Percentiles rank a stretch among this genome's conserved stretches.
phyloP scores from a whole-genome alignment of 1,284 basidiomycete genomes.

The Flammula alnicola region DNA sequence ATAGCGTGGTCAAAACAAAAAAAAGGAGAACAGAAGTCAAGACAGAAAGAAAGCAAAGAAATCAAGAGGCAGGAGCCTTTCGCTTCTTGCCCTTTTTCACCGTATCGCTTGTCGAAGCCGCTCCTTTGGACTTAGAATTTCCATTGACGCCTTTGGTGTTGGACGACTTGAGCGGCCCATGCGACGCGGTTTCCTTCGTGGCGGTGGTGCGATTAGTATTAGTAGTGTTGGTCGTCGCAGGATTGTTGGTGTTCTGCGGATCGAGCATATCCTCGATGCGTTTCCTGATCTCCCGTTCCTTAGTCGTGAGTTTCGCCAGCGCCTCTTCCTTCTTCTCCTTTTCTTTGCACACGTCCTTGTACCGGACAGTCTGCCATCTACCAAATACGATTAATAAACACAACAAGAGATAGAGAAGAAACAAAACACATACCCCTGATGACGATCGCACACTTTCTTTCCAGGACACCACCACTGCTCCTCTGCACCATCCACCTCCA shows the following conservation, averaged over 20 bases:
- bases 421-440: conserved; percentile 61
- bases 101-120: conserved; percentile 42
- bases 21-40: conserved; percentile 8
- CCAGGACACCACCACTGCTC: conserved; percentile 73
- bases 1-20: conserved; percentile 1
- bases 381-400: conserved; percentile 9
- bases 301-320: conserved; percentile 63
- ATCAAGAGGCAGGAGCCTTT: conserved; percentile 38
- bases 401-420: conserved; percentile 6
- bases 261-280: conserved; percentile 72
- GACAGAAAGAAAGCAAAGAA: conserved; percentile 4
- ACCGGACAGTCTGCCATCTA: conserved; percentile 81
- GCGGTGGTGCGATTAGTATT: conserved; percentile 26
- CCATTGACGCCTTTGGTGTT: conserved; percentile 53
- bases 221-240: conserved; percentile 11
- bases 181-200: conserved; percentile 34
- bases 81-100: conserved; percentile 68
- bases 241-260: conserved; percentile 39
- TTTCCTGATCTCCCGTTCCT: conserved; percentile 75
- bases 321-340: conserved; percentile 68
- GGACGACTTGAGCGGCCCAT: conserved; percentile 42
- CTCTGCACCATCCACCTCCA: conserved; percentile 28
- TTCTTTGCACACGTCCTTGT: conserved; percentile 72
- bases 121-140: conserved; percentile 44
- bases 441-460: conserved; percentile 76